Evolutionary conservation across 2,329 filamentous ascomycete species (phyloP), one percentile per base, ranked within the genome.

Genomic region (Cladophialophora yegresii): DNA sequence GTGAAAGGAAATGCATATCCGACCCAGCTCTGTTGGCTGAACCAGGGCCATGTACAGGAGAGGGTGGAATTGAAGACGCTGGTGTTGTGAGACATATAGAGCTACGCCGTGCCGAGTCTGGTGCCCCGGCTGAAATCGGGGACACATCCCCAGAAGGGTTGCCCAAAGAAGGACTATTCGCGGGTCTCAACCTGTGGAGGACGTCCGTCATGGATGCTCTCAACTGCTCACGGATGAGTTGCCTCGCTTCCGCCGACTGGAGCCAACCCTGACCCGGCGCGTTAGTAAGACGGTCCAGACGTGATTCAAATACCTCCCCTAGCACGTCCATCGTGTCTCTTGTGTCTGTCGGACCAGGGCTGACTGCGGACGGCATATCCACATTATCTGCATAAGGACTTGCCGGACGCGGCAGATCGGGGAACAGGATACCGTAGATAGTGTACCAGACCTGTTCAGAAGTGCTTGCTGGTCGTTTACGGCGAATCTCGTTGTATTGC

Each of bases 391-490:
- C 64, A 47, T 71, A 71, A 20, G 70, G 68, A 55, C 63, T 69
- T 20, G 58, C 57, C 3, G 70, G 70, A 13, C 32, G 62, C 16
- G 67, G 61, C 4, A 64, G 33, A 8, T 64, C 67, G 16, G 70
- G 70, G 58, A 71, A 71, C 28, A 71, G 56, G 6, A 68, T 67
- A 3, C 59, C 55, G 45, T 64, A 71, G 10, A 71, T 69, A 23
- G 63, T 67, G 58, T 65, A 68, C 70, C 70, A 71, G 5, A 70
- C 67, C 28, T 70, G 62, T 51, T 70, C 64, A 13, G 70, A 45
- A 1, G 62, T 62, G 20, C 58, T 68, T 10, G 57, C 60, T 6
- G 70, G 70, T 40, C 69, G 51, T 50, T 70, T 71, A 10, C 64
- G 58, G 22, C 64, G 67, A 55, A 71, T 70, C n/a, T 67, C 62